Percentiles rank a stretch among this genome's conserved stretches.
Evolutionary conservation across 176 grass and related monocot genomes (phyloP).

Genomic region (Ampelocalamus luodianensis): DNA sequence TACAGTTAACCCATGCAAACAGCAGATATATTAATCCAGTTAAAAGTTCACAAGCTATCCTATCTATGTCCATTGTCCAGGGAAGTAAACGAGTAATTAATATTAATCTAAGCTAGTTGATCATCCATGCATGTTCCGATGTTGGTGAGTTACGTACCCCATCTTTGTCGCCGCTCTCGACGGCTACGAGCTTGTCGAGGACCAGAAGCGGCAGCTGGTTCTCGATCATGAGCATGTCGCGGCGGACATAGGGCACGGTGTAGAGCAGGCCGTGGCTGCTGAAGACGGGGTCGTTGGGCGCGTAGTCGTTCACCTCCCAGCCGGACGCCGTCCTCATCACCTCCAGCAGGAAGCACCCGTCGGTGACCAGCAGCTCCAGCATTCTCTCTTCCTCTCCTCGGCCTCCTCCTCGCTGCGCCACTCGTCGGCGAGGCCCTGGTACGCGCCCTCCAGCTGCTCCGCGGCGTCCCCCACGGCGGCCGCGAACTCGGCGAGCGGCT

Average conservation of each 20-base stretch:
- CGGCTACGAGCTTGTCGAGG: slow-evolving; percentile 55
- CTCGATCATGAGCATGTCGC: slow-evolving; percentile 87
- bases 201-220: slow-evolving; percentile 83
- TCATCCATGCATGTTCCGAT: no score
- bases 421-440: slow-evolving; percentile 50
- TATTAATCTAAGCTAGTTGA: no score
- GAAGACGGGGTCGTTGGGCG: slow-evolving; percentile 71
- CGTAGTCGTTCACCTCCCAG: slow-evolving; percentile 56
- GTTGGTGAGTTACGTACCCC: slow-evolving; percentile 32
- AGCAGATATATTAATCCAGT: no score
- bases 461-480: slow-evolving; percentile 33
- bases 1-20: neutral
- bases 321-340: slow-evolving; percentile 58
- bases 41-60: no score
- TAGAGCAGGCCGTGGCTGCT: slow-evolving; percentile 71
- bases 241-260: slow-evolving; percentile 64
- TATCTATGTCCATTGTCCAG: no score
- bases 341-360: slow-evolving; percentile 89
- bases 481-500: slow-evolving; percentile 48
- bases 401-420: slow-evolving; percentile 25
- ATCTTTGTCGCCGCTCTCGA: slow-evolving; percentile 42
- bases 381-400: slow-evolving; percentile 37
- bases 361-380: slow-evolving; percentile 65
- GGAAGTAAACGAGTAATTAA: no score
- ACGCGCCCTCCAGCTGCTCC: slow-evolving; percentile 50